phyloP scores from a whole-genome alignment of 805 yeast species.

The Metschnikowia chrysomelidarum region DNA sequence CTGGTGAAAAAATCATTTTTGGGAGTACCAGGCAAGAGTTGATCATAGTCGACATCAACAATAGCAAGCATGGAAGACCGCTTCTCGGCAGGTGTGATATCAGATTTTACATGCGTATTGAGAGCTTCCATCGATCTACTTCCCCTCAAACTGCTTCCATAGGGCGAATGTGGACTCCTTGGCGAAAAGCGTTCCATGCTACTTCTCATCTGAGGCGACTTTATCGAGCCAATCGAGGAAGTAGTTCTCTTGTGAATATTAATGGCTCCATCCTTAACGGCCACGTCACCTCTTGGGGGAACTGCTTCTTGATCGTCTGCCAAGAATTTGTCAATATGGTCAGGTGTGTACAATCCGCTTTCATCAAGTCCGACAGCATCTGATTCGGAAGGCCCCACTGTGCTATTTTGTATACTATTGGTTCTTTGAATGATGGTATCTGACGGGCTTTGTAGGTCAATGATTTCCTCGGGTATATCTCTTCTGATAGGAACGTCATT shows the following conservation, averaged over 20 bases:
- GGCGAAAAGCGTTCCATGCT: constrained; percentile 1
- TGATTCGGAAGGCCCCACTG: not conserved
- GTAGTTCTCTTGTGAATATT: constrained; percentile 13
- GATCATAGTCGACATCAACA: constrained; percentile 19
- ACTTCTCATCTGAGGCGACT: constrained; percentile 3
- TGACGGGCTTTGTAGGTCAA: not conserved
- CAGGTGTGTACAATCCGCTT: constrained; percentile 12
- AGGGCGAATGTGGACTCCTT: constrained; percentile 1
- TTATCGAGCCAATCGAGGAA: constrained; percentile 13
- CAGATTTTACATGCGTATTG: constrained; percentile 1
- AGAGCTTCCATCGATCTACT: not conserved
- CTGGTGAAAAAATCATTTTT: constrained; percentile 3
- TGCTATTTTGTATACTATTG: no score
- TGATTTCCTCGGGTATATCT: not conserved
- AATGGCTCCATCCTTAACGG: constrained; percentile 10
- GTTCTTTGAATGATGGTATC: no score
- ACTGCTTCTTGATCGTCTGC: constrained; percentile 18
- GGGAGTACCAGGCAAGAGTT: constrained; percentile 17
- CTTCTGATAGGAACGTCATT: not conserved
- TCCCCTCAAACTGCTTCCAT: constrained; percentile 1
- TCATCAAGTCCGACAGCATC: not conserved
- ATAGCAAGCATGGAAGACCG: constrained; percentile 16
- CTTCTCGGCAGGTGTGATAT: constrained; percentile 3
- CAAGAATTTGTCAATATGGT: constrained; percentile 16
- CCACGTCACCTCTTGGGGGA: constrained; percentile 20